phyloP scores from a whole-genome alignment of 129 eudicot species.

The Scalesia atractyloides region DNA sequence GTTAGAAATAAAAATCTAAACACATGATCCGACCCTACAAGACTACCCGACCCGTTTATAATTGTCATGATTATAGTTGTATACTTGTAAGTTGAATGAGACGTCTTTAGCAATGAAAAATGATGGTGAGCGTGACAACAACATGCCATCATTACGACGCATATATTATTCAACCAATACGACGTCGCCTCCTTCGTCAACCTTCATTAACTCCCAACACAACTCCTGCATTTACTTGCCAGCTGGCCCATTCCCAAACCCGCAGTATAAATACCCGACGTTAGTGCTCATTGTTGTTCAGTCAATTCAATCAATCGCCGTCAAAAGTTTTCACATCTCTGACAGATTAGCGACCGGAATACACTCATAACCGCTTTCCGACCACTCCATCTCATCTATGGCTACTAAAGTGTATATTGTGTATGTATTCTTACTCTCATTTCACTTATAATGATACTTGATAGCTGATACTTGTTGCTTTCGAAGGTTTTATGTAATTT shows the following conservation, averaged over 20 bases:
- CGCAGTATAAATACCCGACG: conserved; percentile 33
- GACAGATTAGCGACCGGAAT: conserved; percentile 21
- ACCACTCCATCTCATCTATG: conserved; percentile 30
- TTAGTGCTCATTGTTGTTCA: conserved; percentile 33
- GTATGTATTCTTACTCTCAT: conserved; percentile 19
- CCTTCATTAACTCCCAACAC: background rate
- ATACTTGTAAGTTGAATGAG: background rate
- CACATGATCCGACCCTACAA: too few species aligned
- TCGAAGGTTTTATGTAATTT: conserved; percentile 14
- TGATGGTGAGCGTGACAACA: conserved; percentile 50
- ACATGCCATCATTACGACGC: conserved; percentile 45
- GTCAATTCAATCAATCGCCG: conserved; percentile 42
- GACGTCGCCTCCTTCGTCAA: conserved; percentile 19
- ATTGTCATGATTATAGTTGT: background rate
- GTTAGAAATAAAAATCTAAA: too few species aligned
- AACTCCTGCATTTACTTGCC: conserved; percentile 17
- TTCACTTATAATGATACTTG: background rate
- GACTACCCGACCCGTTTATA: background rate
- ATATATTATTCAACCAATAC: conserved; percentile 13
- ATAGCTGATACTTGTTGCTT: conserved; percentile 9
- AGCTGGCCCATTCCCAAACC: conserved; percentile 31
- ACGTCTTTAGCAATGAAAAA: conserved; percentile 26
- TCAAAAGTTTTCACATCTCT: conserved; percentile 17
- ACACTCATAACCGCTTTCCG: conserved; percentile 9
- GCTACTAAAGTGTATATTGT: conserved; percentile 47